These are phyloP conservation scores for Mycena haematopus DNA, from an alignment of 768 basidiomycete genomes.

Conservation along the genomic window DNA sequence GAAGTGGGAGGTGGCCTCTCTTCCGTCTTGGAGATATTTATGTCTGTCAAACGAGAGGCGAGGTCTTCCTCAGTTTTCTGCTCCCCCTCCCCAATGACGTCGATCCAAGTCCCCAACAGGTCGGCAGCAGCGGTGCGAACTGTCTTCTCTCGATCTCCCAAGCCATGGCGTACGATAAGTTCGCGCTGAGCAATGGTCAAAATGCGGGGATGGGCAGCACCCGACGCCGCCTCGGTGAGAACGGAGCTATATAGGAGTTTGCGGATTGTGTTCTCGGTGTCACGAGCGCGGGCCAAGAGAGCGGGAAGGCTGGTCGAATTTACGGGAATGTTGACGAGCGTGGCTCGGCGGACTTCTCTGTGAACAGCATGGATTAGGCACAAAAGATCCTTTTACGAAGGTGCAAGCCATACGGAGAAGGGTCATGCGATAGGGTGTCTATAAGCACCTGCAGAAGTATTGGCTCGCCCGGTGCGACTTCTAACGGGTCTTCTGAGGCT, in stretches of 20 bases:
- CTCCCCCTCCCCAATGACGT: constrained; percentile 50
- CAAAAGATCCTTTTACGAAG: not conserved
- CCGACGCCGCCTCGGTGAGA: constrained; percentile 40
- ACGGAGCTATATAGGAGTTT: constrained; percentile 72
- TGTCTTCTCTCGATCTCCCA: constrained; percentile 81
- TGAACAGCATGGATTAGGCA: not conserved
- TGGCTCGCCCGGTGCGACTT: constrained; percentile 55
- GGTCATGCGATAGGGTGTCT: constrained; percentile 72
- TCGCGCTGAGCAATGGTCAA: constrained; percentile 79
- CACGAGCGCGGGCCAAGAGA: constrained; percentile 79
- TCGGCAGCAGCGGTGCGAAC: constrained; percentile 77
- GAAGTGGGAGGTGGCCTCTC: constrained; percentile 29
- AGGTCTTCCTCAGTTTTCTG: constrained; percentile 44
- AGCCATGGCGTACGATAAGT: constrained; percentile 77
- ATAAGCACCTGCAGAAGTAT: constrained; percentile 67
- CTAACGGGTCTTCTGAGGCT: constrained; percentile 67
- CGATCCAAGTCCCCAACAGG: constrained; percentile 80
- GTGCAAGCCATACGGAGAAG: constrained; percentile 66
- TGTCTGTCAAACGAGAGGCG: constrained; percentile 30
- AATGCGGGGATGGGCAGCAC: constrained; percentile 64
- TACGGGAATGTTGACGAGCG: constrained; percentile 73
- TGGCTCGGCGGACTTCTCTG: constrained; percentile 88
- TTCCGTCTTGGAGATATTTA: constrained; percentile 32
- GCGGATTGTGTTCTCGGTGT: constrained; percentile 77
- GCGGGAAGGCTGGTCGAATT: constrained; percentile 60